Conservation (phyloP, 1,284 basidiomycete genomes). For the Ceratobasidium sp. region DNA sequence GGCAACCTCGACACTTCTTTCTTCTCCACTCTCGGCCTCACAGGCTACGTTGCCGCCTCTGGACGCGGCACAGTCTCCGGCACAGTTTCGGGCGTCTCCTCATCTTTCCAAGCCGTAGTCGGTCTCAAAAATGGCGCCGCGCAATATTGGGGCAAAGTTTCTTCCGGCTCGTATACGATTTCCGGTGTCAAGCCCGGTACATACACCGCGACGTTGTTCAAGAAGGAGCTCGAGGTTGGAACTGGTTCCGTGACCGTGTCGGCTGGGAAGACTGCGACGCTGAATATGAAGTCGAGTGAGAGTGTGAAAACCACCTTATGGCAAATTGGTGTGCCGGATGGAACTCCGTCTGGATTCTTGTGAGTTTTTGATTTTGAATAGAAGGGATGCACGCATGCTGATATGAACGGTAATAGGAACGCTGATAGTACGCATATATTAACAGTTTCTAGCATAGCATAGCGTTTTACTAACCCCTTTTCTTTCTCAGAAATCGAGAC, state of each 20-base stretch:
- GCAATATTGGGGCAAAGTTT: conserved; percentile 61
- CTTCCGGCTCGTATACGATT: conserved; percentile 61
- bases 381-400: background rate
- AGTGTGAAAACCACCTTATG: conserved; percentile 60
- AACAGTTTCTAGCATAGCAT: background rate
- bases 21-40: conserved; percentile 62
- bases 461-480: background rate
- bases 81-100: conserved; percentile 60
- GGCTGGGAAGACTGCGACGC: conserved; percentile 58
- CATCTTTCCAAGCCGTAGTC: conserved; percentile 48
- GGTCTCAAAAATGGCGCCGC: conserved; percentile 61
- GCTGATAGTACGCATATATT: conserved; percentile 55
- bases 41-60: conserved; percentile 62
- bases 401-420: conserved; percentile 52
- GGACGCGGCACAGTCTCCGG: conserved; percentile 63
- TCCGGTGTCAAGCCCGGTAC: conserved; percentile 65
- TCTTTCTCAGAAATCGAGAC: conserved; percentile 22
- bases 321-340: conserved; percentile 64
- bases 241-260: conserved; percentile 60
- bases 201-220: conserved; percentile 59
- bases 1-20: conserved; percentile 60
- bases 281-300: conserved; percentile 55
- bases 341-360: conserved; percentile 63
- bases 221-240: conserved; percentile 63
- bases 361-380: background rate